These are phyloP conservation scores for Eimeria sp. DNA, from an alignment of 169 alveolate species.

Conservation along the genomic window DNA sequence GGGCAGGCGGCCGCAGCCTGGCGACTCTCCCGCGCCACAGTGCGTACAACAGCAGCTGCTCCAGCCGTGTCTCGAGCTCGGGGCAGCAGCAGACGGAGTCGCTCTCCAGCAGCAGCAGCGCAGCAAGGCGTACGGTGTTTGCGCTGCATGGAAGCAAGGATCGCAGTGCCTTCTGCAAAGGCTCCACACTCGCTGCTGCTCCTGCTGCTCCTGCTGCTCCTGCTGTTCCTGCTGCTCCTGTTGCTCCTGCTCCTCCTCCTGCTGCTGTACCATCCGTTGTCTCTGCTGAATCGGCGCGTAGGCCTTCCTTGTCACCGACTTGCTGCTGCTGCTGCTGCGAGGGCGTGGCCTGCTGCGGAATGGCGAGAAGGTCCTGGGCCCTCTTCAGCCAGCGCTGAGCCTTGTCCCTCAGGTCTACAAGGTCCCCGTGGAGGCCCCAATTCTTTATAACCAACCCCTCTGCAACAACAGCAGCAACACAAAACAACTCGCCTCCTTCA, in stretches of 20 bases:
- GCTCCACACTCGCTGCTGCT: constrained; percentile 32
- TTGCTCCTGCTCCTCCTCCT: not conserved
- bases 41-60: constrained; percentile 80
- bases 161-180: constrained; percentile 35
- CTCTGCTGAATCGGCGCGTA: not conserved
- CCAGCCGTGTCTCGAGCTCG: constrained; percentile 77
- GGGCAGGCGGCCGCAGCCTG: constrained; percentile 71
- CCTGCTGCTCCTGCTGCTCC: constrained; percentile 52
- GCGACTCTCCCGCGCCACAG: constrained; percentile 73
- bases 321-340: constrained; percentile 72
- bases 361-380: constrained; percentile 76
- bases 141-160: constrained; percentile 75
- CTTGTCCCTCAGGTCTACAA: constrained; percentile 78
- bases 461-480: constrained; percentile 15
- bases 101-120: constrained; percentile 82
- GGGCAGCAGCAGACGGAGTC: constrained; percentile 73
- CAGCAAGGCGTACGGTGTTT: constrained; percentile 77
- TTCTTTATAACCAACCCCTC: constrained; percentile 77
- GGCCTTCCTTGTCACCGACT: not conserved
- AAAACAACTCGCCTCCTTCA: not conserved
- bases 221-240: constrained; percentile 21
- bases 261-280: constrained; percentile 16
- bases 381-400: constrained; percentile 83
- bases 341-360: constrained; percentile 37
- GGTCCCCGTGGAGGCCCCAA: constrained; percentile 79